Evolutionary conservation across 2,329 filamentous ascomycete genomes (phyloP).

Genomic region (Cercospora brassicicola): DNA sequence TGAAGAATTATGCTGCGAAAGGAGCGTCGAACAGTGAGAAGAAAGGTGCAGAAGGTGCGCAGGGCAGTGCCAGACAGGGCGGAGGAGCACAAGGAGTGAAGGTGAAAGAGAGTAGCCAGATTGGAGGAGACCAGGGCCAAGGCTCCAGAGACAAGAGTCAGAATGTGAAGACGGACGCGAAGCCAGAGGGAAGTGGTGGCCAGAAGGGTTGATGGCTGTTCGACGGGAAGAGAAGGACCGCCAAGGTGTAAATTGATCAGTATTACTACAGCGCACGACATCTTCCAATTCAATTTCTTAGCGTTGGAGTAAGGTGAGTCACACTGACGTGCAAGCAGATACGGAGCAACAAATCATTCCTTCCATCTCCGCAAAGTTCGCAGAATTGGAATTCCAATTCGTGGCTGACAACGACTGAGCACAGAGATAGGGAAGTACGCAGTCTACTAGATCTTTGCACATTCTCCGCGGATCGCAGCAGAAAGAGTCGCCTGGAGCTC

Average conservation of each 20-base stretch:
- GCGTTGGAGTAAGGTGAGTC: not conserved
- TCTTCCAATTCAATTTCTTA: not conserved
- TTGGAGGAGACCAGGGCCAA: constrained; percentile 1
- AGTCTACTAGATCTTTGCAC: not conserved
- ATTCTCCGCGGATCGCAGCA: not conserved
- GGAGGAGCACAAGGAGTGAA: not conserved
- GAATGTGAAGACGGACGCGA: not conserved
- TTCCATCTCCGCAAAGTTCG: not conserved
- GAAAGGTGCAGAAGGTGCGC: not conserved
- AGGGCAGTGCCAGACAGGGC: not conserved
- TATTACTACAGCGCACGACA: not conserved
- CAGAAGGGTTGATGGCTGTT: not conserved
- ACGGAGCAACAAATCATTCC: not conserved
- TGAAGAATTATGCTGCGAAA: constrained; percentile 23
- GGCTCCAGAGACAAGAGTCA: not conserved
- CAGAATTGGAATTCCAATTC: not conserved
- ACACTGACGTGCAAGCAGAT: not conserved
- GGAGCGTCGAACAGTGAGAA: not conserved
- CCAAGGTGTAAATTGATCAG: not conserved
- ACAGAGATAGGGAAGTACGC: not conserved
- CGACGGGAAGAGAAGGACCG: not conserved
- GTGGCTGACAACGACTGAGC: not conserved
- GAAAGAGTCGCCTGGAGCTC: not conserved
- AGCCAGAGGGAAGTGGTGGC: not conserved
- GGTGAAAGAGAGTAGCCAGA: constrained; percentile 10